Conservation (phyloP, 768 basidiomycete genomes). For the Amanita polypyramis region DNA sequence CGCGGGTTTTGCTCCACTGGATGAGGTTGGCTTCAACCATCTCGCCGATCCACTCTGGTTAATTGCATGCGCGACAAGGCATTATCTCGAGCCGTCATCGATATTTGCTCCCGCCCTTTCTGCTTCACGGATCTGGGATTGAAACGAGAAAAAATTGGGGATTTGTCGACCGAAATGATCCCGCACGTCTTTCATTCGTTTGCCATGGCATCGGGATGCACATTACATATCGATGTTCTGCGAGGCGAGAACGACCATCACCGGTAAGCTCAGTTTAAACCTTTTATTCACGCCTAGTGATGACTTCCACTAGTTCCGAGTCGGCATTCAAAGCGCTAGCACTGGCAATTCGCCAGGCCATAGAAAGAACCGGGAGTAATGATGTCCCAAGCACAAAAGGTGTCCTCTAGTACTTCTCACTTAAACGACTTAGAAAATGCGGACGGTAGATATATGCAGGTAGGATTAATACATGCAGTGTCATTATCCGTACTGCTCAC, state of each 20-base stretch:
- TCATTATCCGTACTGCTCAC: constrained; percentile 15
- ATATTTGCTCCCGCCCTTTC: constrained; percentile 95
- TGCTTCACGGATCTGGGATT: constrained; percentile 88
- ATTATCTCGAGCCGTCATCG: constrained; percentile 90
- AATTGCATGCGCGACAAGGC: constrained; percentile 44
- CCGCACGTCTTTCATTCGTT: constrained; percentile 97
- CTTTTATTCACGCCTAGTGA: not conserved
- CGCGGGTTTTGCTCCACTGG: constrained; percentile 91
- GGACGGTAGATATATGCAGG: constrained; percentile 11
- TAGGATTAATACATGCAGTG: constrained; percentile 4
- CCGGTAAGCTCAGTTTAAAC: constrained; percentile 40
- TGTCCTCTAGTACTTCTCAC: constrained; percentile 40
- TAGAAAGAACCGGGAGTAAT: constrained; percentile 75
- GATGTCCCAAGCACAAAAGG: constrained; percentile 98
- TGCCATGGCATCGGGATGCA: constrained; percentile 90
- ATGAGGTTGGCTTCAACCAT: constrained; percentile 55
- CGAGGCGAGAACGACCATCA: constrained; percentile 98
- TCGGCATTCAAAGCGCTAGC: constrained; percentile 98
- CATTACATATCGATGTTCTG: constrained; percentile 89
- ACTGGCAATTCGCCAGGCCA: constrained; percentile 90
- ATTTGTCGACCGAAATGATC: constrained; percentile 95
- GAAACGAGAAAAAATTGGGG: constrained; percentile 86
- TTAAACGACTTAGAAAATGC: not conserved
- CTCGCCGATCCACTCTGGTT: constrained; percentile 2
- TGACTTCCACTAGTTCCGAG: constrained; percentile 55